A percentile compares a stretch with the other conserved stretches of the same genome.
Conservation (phyloP, 2,329 filamentous ascomycete genomes). For the Colletotrichum endophyticum region DNA sequence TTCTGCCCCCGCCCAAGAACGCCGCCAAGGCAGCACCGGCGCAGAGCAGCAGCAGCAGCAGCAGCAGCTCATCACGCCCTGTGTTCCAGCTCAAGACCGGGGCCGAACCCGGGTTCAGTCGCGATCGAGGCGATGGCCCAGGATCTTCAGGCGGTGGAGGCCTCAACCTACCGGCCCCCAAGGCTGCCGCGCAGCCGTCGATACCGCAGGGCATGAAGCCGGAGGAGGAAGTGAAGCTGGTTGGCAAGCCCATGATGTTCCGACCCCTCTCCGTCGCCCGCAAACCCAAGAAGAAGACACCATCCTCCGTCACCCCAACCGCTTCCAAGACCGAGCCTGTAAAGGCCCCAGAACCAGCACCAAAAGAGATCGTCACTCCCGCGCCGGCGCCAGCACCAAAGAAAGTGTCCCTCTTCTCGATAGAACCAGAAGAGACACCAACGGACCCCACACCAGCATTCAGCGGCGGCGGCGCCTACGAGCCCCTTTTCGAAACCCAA, state of each 20-base stretch:
- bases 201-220: slow-evolving; percentile 62
- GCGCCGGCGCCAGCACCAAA: slow-evolving; percentile 40
- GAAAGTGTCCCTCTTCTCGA: slow-evolving; percentile 73
- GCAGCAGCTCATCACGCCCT: slow-evolving; percentile 23
- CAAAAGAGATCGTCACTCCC: slow-evolving; percentile 16
- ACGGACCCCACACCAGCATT: slow-evolving; percentile 21
- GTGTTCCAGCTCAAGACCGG: slow-evolving; percentile 79
- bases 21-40: slow-evolving; percentile 39
- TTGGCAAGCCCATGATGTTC: slow-evolving; percentile 86
- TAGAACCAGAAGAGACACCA: slow-evolving; percentile 43
- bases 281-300: slow-evolving; percentile 71
- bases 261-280: slow-evolving; percentile 85
- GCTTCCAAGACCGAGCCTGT: slow-evolving; percentile 12
- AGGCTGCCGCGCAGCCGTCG: slow-evolving; percentile 45
- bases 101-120: slow-evolving; percentile 79
- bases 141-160: slow-evolving; percentile 25
- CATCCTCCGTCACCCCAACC: slow-evolving; percentile 20
- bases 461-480: slow-evolving; percentile 54
- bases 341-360: neutral
- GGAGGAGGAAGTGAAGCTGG: slow-evolving; percentile 69
- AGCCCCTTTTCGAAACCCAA: slow-evolving; percentile 53
- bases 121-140: slow-evolving; percentile 64
- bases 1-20: slow-evolving; percentile 84
- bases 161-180: slow-evolving; percentile 46
- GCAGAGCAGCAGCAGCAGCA: slow-evolving; percentile 28